phyloP scores from a whole-genome alignment of 2,329 filamentous ascomycete species.

The Orbilia javanica region DNA sequence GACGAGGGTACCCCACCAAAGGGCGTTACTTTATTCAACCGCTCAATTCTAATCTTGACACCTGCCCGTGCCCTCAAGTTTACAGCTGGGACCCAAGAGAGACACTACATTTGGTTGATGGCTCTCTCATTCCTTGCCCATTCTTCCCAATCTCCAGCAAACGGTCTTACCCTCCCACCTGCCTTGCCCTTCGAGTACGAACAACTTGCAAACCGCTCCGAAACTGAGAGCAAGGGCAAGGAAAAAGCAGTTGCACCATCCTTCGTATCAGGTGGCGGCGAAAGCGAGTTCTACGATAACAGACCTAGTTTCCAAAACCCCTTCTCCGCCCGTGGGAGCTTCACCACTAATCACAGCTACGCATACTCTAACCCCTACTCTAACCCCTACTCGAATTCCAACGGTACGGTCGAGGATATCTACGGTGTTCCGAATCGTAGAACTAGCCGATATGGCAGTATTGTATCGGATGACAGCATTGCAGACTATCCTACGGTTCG shows the following conservation, averaged over 20 bases:
- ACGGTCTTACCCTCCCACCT: constrained; percentile 74
- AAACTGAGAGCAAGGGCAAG: constrained; percentile 64
- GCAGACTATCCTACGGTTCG: constrained; percentile 46
- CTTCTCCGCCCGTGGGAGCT: constrained; percentile 61
- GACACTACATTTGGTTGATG: constrained; percentile 95
- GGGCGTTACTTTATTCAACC: constrained; percentile 77
- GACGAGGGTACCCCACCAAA: constrained; percentile 89
- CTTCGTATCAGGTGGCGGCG: constrained; percentile 53
- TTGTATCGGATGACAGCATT: constrained; percentile 52
- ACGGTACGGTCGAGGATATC: constrained; percentile 12
- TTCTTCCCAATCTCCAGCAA: constrained; percentile 83
- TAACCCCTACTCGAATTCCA: constrained; percentile 25
- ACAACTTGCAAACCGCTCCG: constrained; percentile 64
- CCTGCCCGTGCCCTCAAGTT: constrained; percentile 95
- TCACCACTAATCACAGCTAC: constrained; percentile 68
- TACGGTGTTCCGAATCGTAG: constrained; percentile 23
- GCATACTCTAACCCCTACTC: constrained; percentile 49
- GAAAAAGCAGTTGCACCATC: constrained; percentile 62
- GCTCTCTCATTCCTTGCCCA: constrained; percentile 95
- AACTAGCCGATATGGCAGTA: constrained; percentile 55
- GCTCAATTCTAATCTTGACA: constrained; percentile 94
- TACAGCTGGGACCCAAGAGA: constrained; percentile 82
- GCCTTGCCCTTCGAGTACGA: constrained; percentile 66
- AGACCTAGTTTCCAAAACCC: constrained; percentile 50
- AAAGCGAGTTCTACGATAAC: constrained; percentile 51